A percentile compares a stretch with the other conserved stretches of the same genome.
These are phyloP conservation scores for Fusarium nisikadoi DNA, from an alignment of 2,329 filamentous ascomycete species.

Conservation along the genomic window DNA sequence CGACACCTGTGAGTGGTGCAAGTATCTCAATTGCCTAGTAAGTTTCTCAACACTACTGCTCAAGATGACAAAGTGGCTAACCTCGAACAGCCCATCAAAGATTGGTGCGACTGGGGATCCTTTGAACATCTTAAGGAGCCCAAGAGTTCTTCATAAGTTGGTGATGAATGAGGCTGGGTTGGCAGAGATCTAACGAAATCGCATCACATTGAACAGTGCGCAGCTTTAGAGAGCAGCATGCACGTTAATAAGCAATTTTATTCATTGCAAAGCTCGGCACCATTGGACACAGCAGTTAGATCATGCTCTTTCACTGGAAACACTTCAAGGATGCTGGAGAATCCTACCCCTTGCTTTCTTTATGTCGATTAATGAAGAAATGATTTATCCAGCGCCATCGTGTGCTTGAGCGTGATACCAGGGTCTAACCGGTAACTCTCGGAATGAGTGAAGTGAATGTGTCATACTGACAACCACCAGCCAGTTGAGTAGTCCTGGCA, in stretches of 20 bases:
- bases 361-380: conserved; percentile 33
- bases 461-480: not conserved
- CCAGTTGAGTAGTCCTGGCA: not conserved
- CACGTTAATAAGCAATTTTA: conserved; percentile 25
- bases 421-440: not conserved
- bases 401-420: not conserved
- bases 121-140: conserved; percentile 39
- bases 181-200: not conserved
- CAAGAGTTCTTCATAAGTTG: not conserved
- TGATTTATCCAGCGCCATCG: conserved; percentile 5
- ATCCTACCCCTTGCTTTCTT: conserved; percentile 8
- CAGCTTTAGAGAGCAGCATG: conserved; percentile 20
- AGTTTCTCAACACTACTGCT: conserved; percentile 55
- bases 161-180: not conserved
- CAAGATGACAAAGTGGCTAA: conserved; percentile 36
- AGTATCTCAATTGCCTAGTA: conserved; percentile 92
- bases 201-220: not conserved
- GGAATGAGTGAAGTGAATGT: not conserved
- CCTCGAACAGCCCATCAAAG: conserved; percentile 65
- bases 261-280: conserved; percentile 50
- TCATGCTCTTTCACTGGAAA: conserved; percentile 14
- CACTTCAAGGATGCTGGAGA: not conserved
- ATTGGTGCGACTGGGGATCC: conserved; percentile 71
- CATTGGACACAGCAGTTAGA: conserved; percentile 26
- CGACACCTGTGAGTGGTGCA: conserved; percentile 88